Conservation (phyloP, 805 yeast species). For the Sugiyamaella smithiae region DNA sequence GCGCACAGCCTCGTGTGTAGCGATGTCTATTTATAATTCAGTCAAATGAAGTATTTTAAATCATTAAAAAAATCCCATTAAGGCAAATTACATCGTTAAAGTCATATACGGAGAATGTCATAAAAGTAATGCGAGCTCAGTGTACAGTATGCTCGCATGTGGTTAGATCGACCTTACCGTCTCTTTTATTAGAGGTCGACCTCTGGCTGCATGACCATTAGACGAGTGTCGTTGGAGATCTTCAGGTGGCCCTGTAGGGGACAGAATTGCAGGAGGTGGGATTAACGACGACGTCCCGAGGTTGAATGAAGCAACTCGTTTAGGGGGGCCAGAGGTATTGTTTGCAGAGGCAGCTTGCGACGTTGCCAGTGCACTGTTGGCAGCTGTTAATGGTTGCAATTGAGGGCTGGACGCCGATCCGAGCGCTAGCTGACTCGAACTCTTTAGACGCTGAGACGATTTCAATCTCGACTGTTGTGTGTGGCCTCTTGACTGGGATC, state of each 20-base stretch:
- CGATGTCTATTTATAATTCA: too few relatives aligned
- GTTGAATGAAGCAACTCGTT: neutral
- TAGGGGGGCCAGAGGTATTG: neutral
- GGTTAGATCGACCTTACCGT: neutral
- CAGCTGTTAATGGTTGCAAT: neutral
- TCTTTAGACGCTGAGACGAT: neutral
- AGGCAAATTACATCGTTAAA: too few relatives aligned
- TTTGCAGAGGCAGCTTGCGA: neutral
- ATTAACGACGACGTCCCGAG: constrained; percentile 6
- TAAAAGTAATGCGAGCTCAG: too few relatives aligned
- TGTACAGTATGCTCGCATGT: too few relatives aligned
- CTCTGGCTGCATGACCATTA: constrained; percentile 1
- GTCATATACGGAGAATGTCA: too few relatives aligned
- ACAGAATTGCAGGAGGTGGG: constrained; percentile 7
- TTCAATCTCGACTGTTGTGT: neutral
- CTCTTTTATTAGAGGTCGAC: neutral
- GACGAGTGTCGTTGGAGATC: neutral
- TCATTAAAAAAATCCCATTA: too few relatives aligned
- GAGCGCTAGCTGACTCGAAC: neutral
- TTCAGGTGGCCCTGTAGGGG: constrained; percentile 6
- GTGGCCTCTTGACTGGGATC: constrained; percentile 6
- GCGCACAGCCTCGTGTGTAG: too few relatives aligned
- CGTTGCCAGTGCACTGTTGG: neutral
- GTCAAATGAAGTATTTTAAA: too few relatives aligned
- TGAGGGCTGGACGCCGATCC: neutral